A percentile compares a stretch with the other conserved stretches of the same genome.
phyloP scores from a whole-genome alignment of 495 filamentous ascomycete genomes.

The Thermothielavioides terrestris region DNA sequence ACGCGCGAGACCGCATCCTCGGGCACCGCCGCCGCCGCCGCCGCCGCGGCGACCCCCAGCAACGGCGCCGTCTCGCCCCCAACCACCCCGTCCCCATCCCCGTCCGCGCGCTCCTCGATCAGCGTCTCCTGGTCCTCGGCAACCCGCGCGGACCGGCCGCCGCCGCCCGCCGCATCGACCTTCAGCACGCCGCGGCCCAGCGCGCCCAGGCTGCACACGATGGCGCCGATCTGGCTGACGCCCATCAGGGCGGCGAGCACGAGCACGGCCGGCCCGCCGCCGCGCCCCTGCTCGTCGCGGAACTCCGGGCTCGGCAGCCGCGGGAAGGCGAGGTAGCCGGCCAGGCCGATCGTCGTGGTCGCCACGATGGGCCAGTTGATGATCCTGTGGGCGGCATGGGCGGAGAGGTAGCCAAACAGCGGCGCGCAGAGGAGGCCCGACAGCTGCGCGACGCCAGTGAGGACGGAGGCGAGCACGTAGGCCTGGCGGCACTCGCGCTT shows the following conservation, averaged over 20 bases:
- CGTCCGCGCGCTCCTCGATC: conserved; percentile 18
- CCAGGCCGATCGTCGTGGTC: conserved; percentile 60
- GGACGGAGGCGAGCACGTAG: conserved; percentile 72
- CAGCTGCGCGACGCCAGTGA: conserved; percentile 84
- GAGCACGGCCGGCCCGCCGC: conserved; percentile 59
- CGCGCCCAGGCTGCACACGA: conserved; percentile 84
- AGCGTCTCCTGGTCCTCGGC: conserved; percentile 22
- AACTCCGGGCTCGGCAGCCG: conserved; percentile 61
- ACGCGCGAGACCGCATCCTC: conserved; percentile 32
- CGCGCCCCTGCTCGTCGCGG: conserved; percentile 45
- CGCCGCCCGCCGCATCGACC: conserved; percentile 33
- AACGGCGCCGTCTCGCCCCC: conserved; percentile 26
- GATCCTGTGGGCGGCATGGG: conserved; percentile 36
- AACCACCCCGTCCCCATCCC: too few species aligned
- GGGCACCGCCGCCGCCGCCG: background rate
- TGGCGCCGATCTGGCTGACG: conserved; percentile 86
- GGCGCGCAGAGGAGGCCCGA: conserved; percentile 78
- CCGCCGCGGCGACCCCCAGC: conserved; percentile 7
- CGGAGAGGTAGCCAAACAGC: conserved; percentile 71
- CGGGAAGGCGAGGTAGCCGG: conserved; percentile 69
- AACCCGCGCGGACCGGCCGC: conserved; percentile 5
- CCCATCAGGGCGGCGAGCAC: conserved; percentile 72
- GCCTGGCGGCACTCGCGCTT: conserved; percentile 74
- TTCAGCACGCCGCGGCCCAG: conserved; percentile 70
- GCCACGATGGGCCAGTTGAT: conserved; percentile 67